A percentile compares a stretch with the other conserved stretches of the same genome.
These are phyloP conservation scores for Phialophora expanda DNA, from an alignment of 2,329 filamentous ascomycete species.

Conservation along the genomic window DNA sequence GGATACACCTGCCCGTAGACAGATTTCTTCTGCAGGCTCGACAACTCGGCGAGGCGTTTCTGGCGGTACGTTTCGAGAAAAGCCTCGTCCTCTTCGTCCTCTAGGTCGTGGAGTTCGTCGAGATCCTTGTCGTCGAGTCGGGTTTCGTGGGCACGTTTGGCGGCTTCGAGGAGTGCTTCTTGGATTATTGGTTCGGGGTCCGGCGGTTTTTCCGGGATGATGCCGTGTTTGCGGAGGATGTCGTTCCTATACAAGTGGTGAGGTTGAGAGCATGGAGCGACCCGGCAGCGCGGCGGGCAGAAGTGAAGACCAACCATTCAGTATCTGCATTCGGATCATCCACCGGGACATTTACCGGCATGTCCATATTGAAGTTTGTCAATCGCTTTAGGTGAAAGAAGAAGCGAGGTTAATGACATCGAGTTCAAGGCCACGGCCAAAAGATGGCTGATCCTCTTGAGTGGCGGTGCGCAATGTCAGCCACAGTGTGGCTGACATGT, in stretches of 20 bases:
- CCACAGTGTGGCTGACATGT: slow-evolving; percentile 18
- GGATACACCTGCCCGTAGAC: slow-evolving; percentile 91
- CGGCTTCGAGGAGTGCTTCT: slow-evolving; percentile 85
- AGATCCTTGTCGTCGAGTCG: slow-evolving; percentile 91
- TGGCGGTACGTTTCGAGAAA: slow-evolving; percentile 85
- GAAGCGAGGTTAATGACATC: neutral
- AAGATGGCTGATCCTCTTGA: neutral
- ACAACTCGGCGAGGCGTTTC: slow-evolving; percentile 84
- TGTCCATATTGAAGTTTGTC: slow-evolving; percentile 53
- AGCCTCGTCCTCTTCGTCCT: slow-evolving; percentile 92
- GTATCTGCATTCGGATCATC: slow-evolving; percentile 97
- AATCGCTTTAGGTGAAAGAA: neutral
- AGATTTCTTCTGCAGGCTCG: slow-evolving; percentile 73
- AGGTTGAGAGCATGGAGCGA: neutral
- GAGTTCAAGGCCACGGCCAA: neutral
- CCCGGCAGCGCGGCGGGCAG: neutral
- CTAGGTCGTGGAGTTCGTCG: slow-evolving; percentile 89
- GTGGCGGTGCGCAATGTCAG: slow-evolving; percentile 10
- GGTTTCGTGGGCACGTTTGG: slow-evolving; percentile 85
- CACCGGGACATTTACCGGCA: slow-evolving; percentile 77
- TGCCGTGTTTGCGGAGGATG: slow-evolving; percentile 91
- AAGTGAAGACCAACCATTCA: slow-evolving; percentile 72
- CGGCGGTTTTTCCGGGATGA: slow-evolving; percentile 97
- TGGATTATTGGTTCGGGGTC: slow-evolving; percentile 96
- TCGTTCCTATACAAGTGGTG: slow-evolving; percentile 66